Conservation (phyloP, 768 basidiomycete genomes). For the Auriculariales sp. region DNA sequence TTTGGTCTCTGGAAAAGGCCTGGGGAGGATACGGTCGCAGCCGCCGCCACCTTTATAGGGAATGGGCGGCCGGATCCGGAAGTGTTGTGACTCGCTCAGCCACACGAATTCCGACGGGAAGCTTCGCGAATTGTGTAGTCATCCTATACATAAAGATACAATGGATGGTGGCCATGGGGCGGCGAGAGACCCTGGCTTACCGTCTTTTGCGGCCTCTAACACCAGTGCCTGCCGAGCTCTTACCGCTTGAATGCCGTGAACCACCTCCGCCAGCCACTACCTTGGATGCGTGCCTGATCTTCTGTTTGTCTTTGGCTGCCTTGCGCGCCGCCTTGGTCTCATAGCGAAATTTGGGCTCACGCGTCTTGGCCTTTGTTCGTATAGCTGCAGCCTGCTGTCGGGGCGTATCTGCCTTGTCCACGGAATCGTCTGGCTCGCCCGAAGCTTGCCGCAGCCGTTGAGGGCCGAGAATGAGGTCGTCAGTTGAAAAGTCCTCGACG, state of each 20-base stretch:
- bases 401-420: constrained; percentile 7
- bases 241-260: not conserved
- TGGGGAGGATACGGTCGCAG: too few relatives aligned
- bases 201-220: not conserved
- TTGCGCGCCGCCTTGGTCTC: constrained; percentile 57
- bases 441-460: constrained; percentile 11
- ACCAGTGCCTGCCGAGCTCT: not conserved
- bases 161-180: too few relatives aligned
- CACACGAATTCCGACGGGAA: too few relatives aligned
- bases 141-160: too few relatives aligned
- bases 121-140: too few relatives aligned
- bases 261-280: constrained; percentile 49
- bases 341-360: constrained; percentile 40
- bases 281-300: constrained; percentile 50
- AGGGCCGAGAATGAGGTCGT: constrained; percentile 37
- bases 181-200: too few relatives aligned
- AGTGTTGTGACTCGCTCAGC: too few relatives aligned
- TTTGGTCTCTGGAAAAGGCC: not conserved
- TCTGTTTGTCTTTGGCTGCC: constrained; percentile 47
- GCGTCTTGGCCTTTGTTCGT: constrained; percentile 14
- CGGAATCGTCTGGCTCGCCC: constrained; percentile 2
- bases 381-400: constrained; percentile 3
- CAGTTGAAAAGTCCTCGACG: constrained; percentile 80
- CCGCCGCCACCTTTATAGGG: too few relatives aligned
- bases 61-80: too few relatives aligned